These are phyloP conservation scores for Aureococcus anophagefferens DNA, from an alignment of 108 stramenopile species.

Conservation along the genomic window DNA sequence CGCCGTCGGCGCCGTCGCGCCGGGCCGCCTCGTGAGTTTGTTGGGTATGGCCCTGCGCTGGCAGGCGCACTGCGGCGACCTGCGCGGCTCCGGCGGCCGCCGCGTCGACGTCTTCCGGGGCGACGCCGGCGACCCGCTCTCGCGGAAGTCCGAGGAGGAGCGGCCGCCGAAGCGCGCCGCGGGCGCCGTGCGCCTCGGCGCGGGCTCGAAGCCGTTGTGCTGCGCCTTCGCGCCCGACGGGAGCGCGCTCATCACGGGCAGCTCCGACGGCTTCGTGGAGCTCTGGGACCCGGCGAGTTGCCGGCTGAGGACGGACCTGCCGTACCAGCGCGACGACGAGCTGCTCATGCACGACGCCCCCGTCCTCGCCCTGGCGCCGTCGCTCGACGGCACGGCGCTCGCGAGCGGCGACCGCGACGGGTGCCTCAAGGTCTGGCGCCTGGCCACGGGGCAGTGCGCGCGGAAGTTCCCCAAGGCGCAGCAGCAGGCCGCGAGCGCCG, in stretches of 20 bases:
- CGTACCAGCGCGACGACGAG: conserved; percentile 61
- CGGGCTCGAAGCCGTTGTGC: conserved; percentile 57
- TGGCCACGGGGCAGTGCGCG: conserved; percentile 64
- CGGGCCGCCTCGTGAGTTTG: conserved; percentile 60
- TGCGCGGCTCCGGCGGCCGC: conserved; percentile 45
- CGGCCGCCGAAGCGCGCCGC: conserved; percentile 37
- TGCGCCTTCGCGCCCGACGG: conserved; percentile 67
- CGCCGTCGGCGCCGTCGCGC: conserved; percentile 53
- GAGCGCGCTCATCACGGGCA: conserved; percentile 63
- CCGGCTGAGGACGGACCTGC: conserved; percentile 31
- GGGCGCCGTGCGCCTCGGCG: conserved; percentile 68
- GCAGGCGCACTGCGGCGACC: conserved; percentile 60
- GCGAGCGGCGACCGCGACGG: conserved; percentile 68
- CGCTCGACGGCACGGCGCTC: conserved; percentile 68
- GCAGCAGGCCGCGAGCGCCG: conserved; percentile 19
- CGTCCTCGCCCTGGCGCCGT: conserved; percentile 58
- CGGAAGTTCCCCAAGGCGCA: conserved; percentile 57
- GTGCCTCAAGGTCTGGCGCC: conserved; percentile 63
- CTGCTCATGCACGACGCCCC: conserved; percentile 74
- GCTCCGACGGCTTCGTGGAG: conserved; percentile 86
- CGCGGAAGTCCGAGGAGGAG: conserved; percentile 35
- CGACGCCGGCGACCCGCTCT: conserved; percentile 6
- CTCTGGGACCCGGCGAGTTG: conserved; percentile 67
- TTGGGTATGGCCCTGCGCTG: conserved; percentile 80
- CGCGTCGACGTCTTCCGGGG: conserved; percentile 8